Percentiles rank a stretch among this genome's conserved stretches.
phyloP scores from a whole-genome alignment of 305 asterid genomes.

The Fraxinus baroniana region DNA sequence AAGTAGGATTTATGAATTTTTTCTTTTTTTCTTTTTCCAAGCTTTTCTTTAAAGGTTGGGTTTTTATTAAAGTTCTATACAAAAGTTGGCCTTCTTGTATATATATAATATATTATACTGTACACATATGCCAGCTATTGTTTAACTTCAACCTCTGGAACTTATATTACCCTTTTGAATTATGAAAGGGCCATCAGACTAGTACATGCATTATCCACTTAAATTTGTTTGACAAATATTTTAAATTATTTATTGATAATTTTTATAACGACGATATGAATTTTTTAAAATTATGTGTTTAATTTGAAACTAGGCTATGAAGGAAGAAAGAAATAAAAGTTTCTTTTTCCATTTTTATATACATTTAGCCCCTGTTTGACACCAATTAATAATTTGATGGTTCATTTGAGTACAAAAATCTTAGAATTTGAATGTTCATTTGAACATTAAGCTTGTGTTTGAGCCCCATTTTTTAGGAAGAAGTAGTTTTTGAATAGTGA shows the following conservation, averaged over 20 bases:
- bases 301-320: neutral
- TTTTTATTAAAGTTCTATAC: neutral
- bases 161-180: neutral
- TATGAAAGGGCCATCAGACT: neutral
- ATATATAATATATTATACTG: neutral
- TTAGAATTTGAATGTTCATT: too few relatives aligned
- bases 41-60: neutral
- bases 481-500: too few relatives aligned
- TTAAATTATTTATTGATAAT: neutral
- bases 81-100: neutral
- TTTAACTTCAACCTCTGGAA: neutral
- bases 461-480: too few relatives aligned
- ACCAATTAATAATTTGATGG: too few relatives aligned
- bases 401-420: too few relatives aligned
- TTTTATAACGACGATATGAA: neutral
- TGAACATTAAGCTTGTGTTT: too few relatives aligned
- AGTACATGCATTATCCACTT: neutral
- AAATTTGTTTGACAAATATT: neutral
- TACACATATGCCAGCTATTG: neutral
- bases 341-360: neutral
- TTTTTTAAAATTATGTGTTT: neutral
- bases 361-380: too few relatives aligned
- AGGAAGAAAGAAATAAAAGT: neutral
- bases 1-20: too few relatives aligned
- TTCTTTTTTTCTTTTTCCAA: too few relatives aligned